Conservation (phyloP, 345 rosid species). For the Rhodomyrtus tomentosa region DNA sequence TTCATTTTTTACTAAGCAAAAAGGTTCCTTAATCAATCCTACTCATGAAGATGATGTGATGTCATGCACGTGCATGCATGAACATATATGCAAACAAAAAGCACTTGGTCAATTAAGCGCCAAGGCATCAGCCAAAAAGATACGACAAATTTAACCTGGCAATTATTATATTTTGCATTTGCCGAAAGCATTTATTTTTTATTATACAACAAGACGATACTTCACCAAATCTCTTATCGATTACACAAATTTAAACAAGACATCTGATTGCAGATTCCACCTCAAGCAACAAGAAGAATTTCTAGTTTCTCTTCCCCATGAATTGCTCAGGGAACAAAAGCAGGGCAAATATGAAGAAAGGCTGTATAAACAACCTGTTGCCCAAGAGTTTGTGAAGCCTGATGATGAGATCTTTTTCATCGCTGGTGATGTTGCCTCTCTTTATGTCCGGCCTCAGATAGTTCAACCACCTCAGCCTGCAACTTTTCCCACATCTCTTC, state of each 20-base stretch:
- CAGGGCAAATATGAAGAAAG: neutral
- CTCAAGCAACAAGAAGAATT: neutral
- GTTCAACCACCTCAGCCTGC: slow-evolving; percentile 23
- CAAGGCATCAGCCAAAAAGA: neutral
- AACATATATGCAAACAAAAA: neutral
- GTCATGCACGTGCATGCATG: neutral
- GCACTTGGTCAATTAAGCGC: neutral
- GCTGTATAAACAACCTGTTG: slow-evolving; percentile 7
- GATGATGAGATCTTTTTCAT: slow-evolving; percentile 23
- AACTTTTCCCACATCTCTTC: slow-evolving; percentile 22
- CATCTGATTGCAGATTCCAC: neutral
- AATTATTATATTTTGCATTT: no score
- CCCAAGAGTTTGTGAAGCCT: slow-evolving; percentile 26
- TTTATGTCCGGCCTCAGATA: slow-evolving; percentile 23
- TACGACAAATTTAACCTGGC: neutral
- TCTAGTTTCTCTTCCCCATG: neutral
- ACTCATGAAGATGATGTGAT: neutral
- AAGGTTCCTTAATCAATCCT: neutral
- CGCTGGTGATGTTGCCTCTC: slow-evolving; percentile 20
- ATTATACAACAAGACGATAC: neutral
- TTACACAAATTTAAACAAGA: neutral
- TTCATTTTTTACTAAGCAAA: neutral
- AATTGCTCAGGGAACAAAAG: neutral
- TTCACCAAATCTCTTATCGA: neutral
- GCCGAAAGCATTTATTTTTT: neutral